A percentile compares a stretch with the other conserved stretches of the same genome.
Conservation (phyloP, 352 stramenopile species). For the Lagenidium giganteum region DNA sequence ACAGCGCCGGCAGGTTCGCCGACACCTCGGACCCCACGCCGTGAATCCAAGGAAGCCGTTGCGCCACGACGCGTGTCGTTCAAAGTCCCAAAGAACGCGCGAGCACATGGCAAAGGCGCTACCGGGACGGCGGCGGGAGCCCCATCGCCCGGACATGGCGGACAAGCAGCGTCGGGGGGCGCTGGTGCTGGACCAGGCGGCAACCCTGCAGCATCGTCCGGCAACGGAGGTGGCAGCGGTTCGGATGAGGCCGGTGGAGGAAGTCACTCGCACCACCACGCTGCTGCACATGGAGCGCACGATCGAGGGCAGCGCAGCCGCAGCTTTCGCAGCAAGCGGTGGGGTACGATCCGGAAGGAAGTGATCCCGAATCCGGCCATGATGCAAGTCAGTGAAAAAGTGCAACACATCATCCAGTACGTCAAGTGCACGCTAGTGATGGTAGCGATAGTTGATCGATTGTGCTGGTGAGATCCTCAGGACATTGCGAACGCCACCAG, state of each 20-base stretch:
- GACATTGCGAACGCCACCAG: slow-evolving; percentile 53
- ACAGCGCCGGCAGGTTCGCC: neutral
- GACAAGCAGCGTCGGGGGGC: no score
- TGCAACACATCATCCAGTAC: slow-evolving; percentile 66
- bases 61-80: slow-evolving; percentile 5
- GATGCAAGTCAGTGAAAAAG: slow-evolving; percentile 54
- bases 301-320: no score
- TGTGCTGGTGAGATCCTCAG: slow-evolving; percentile 14
- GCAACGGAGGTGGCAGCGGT: no score
- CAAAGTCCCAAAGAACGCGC: neutral
- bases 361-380: slow-evolving; percentile 41
- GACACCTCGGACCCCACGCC: slow-evolving; percentile 1
- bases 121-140: neutral
- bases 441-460: neutral
- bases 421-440: neutral
- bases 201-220: no score
- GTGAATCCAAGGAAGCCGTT: neutral
- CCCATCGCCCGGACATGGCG: no score
- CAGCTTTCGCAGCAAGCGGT: no score
- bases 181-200: no score
- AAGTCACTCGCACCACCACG: neutral
- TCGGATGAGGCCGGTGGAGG: no score
- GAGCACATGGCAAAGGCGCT: no score
- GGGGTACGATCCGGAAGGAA: slow-evolving; percentile 18
- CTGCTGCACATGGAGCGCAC: neutral